phyloP scores from a whole-genome alignment of 2,329 filamentous ascomycete species.

The Coniochaeta pulveracea region DNA sequence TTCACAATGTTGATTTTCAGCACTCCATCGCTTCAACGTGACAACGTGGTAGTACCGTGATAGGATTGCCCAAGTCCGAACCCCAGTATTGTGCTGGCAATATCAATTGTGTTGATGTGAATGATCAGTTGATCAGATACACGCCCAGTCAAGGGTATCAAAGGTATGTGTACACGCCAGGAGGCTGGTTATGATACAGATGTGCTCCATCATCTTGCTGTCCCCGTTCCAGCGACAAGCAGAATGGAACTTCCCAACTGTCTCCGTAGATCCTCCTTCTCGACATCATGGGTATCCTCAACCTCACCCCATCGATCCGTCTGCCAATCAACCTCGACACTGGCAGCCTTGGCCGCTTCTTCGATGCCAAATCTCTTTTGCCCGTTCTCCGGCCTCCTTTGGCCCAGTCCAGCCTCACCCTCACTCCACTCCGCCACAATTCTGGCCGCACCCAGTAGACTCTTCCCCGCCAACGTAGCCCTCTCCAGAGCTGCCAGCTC shows the following conservation, averaged over 20 bases:
- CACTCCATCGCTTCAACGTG: no score
- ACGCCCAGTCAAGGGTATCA: no score
- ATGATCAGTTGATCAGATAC: no score
- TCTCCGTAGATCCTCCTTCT: conserved; percentile 76
- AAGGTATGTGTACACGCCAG: no score
- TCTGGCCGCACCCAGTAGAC: conserved; percentile 64
- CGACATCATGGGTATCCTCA: conserved; percentile 95
- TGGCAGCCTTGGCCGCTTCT: conserved; percentile 67
- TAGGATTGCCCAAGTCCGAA: no score
- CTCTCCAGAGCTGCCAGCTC: conserved; percentile 83
- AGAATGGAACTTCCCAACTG: conserved; percentile 83
- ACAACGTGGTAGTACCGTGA: no score
- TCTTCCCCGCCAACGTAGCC: conserved; percentile 76
- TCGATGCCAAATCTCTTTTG: conserved; percentile 61
- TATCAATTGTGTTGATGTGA: no score
- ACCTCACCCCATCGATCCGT: conserved; percentile 89
- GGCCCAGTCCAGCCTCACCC: conserved; percentile 44
- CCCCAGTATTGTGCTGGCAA: no score
- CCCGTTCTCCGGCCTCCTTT: conserved; percentile 6
- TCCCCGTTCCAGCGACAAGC: conserved; percentile 54
- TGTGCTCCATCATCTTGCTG: no score
- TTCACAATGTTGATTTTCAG: no score
- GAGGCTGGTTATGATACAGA: no score
- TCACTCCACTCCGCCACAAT: conserved; percentile 83
- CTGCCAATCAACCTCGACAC: conserved; percentile 83